Base-by-base conservation (phyloP, 2,329 filamentous ascomycete genomes). In the Fusarium tanahbumbuense region DNA sequence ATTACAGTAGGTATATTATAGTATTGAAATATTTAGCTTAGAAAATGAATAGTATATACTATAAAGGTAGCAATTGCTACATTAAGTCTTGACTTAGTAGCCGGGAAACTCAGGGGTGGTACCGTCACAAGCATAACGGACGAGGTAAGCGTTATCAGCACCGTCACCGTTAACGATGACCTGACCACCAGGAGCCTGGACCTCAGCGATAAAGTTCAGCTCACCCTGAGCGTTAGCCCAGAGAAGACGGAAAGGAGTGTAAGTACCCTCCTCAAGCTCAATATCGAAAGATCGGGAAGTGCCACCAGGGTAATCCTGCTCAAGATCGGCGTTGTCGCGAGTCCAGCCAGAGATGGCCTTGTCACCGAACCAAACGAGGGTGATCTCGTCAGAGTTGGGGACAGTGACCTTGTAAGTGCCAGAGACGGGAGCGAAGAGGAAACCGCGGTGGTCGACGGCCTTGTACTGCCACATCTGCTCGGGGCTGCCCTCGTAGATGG, bases 171-270 rank as follows among this genome's bases (percentile, higher is more conserved):
- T 62, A 1, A 63, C 57, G 2, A 63, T 63, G 27, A 62, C 30
- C 8, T 20, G 13, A 9, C 60, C 60, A 4, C 49, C 40, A 28
- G 60, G 60, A 46, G 57, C 60, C 57, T 46, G 18, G 2, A 63
- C 46, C 16, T 63, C 25, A 5, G 60, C 60, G 3, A 62, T 47
- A 16, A 63, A 63, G 46, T 63, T 55, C 7, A 63, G 25, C 5
- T 63, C 57, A 5, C 60, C 60, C 46, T 63, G 60, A 47, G 60
- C 60, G 2, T 63, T 63, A 4, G 60, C 60, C 60, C 60, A 63
- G 2, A 63, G n/a, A 1, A 63, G 60, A 18, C 60, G 60, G 60
- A 63, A 63, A 5, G 60, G 32, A 9, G 57, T 63, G 8, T 63
- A 63, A 32, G 46, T 63, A 12, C 57, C 60, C 32, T 58, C 60